Evolutionary conservation across 495 filamentous ascomycete species (phyloP).

Genomic region (Neurospora sp.): DNA sequence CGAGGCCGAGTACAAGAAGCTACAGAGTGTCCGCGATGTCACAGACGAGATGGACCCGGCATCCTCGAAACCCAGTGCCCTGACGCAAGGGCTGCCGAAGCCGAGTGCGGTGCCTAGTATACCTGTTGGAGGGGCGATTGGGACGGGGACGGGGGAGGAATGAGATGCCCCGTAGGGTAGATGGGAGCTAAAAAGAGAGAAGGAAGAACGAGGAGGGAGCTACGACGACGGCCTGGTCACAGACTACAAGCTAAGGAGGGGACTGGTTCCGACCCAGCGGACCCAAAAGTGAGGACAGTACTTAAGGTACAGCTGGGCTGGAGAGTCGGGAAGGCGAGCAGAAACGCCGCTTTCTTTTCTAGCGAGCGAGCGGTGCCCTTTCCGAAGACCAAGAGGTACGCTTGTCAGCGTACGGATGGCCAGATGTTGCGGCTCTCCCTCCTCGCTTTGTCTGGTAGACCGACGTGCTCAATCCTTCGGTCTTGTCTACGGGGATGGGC

Average conservation of each 20-base stretch:
- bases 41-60: slow-evolving; percentile 13
- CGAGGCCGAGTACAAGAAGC: slow-evolving; percentile 82
- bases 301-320: not conserved
- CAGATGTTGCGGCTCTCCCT: not conserved
- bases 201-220: too few relatives aligned
- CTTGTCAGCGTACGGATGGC: not conserved
- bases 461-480: not conserved
- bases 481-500: not conserved
- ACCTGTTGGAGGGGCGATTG: not conserved
- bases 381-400: not conserved
- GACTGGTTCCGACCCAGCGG: not conserved
- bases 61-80: not conserved
- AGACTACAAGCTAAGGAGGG: not conserved
- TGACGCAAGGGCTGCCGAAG: not conserved
- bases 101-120: not conserved
- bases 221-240: too few relatives aligned
- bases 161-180: not conserved
- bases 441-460: not conserved
- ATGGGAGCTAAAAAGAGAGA: too few relatives aligned
- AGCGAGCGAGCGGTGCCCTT: not conserved
- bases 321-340: not conserved
- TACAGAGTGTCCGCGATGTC: slow-evolving; percentile 49
- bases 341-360: not conserved
- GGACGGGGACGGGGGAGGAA: not conserved
- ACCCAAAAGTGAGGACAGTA: not conserved